These are phyloP conservation scores for Isoetes taiwanensis DNA, from an alignment of 75 land plant species.

Conservation along the genomic window DNA sequence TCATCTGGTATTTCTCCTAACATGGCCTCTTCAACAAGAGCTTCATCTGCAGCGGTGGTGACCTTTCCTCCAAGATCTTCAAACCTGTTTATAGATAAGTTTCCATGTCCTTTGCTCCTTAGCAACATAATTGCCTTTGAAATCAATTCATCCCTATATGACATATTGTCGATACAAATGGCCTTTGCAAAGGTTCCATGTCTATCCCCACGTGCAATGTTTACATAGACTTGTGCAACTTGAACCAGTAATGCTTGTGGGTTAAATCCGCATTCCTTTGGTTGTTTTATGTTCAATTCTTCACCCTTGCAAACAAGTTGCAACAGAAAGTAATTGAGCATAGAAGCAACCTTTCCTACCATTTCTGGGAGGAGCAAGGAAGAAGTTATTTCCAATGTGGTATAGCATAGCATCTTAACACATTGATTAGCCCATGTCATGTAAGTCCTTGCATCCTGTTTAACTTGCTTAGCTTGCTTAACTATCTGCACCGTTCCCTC, in stretches of 20 bases:
- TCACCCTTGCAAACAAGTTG: constrained; percentile 1
- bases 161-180: not conserved
- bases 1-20: not conserved
- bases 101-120: not conserved
- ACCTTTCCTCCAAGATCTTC: not conserved
- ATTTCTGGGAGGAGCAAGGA: constrained; percentile 1
- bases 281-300: too few relatives aligned
- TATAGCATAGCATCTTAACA: not conserved
- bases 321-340: constrained; percentile 1
- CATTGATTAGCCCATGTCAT: not conserved
- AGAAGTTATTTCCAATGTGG: not conserved
- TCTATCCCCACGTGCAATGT: not conserved
- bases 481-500: too few relatives aligned
- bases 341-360: not conserved
- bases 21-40: not conserved
- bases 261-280: too few relatives aligned
- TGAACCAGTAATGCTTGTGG: too few relatives aligned
- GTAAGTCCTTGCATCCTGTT: not conserved
- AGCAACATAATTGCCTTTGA: too few relatives aligned
- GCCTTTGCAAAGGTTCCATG: not conserved
- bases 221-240: not conserved
- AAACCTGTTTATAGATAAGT: not conserved
- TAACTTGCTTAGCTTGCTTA: too few relatives aligned
- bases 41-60: not conserved
- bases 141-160: not conserved